These are phyloP conservation scores for Pythium grandisporangium DNA, from an alignment of 352 stramenopile genomes.

Conservation along the genomic window DNA sequence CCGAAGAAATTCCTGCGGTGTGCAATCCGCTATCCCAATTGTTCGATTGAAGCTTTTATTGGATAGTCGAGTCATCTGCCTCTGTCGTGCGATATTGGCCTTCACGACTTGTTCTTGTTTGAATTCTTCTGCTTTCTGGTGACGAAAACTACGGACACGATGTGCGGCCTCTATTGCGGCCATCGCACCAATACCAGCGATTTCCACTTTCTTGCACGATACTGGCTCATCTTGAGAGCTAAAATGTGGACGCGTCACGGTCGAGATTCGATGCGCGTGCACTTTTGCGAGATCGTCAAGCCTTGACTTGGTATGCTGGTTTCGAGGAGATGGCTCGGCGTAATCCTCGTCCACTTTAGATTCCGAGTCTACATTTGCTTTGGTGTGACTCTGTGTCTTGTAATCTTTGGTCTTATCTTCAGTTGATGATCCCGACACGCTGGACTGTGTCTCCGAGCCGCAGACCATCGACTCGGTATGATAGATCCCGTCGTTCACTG, in stretches of 20 bases:
- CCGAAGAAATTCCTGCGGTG: conserved; percentile 23
- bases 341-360: background rate
- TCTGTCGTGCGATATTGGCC: conserved; percentile 2
- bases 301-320: no score
- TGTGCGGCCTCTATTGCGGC: background rate
- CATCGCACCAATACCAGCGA: background rate
- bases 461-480: background rate
- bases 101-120: conserved; percentile 1
- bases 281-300: background rate
- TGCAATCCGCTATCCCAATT: conserved; percentile 27
- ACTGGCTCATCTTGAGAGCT: no score
- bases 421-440: background rate
- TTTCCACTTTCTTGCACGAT: no score
- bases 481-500: background rate
- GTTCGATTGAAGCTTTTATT: conserved; percentile 24
- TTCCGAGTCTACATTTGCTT: background rate
- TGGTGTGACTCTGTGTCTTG: background rate
- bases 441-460: no score
- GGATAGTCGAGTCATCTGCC: conserved; percentile 24
- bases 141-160: background rate
- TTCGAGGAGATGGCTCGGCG: no score
- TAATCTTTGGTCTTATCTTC: conserved; percentile 1
- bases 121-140: background rate
- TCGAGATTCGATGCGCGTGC: background rate
- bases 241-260: no score